phyloP scores from a whole-genome alignment of 225 moss, liverwort and hornwort species.

The Ulota crispa region DNA sequence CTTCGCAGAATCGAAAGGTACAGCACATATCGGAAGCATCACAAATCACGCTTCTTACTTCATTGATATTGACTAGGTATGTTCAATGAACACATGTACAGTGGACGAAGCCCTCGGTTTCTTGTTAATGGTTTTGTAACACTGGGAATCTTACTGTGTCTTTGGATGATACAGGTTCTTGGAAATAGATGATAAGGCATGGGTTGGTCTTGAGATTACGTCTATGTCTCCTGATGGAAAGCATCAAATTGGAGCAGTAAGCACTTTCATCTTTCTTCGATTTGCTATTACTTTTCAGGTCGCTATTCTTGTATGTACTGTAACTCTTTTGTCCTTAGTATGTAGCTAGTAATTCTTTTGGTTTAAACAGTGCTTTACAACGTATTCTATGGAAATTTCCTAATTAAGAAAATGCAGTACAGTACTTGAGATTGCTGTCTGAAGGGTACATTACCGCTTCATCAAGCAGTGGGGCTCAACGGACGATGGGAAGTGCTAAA shows the following conservation, averaged over 20 bases:
- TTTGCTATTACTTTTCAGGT: conserved; percentile 16
- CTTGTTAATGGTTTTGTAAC: not conserved
- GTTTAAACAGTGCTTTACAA: conserved; percentile 2
- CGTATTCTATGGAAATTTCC: not conserved
- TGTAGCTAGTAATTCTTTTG: conserved; percentile 10
- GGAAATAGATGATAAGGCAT: conserved; percentile 82
- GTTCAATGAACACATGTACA: not conserved
- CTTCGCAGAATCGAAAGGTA: not conserved
- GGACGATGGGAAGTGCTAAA: conserved; percentile 18
- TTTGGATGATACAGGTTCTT: conserved; percentile 70
- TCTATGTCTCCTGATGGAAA: conserved; percentile 77
- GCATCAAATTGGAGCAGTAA: conserved; percentile 93
- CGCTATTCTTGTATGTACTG: not conserved
- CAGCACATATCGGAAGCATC: not conserved
- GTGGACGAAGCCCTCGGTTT: conserved; percentile 9
- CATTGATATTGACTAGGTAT: not conserved
- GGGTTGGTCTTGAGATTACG: conserved; percentile 88
- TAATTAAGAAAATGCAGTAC: conserved; percentile 25
- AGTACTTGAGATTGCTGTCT: conserved; percentile 63
- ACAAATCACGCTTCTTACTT: conserved; percentile 1
- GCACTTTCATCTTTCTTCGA: conserved; percentile 26
- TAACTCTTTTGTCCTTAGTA: conserved; percentile 9
- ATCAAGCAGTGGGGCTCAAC: conserved; percentile 48
- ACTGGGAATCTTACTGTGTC: conserved; percentile 19
- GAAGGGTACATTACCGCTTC: conserved; percentile 51